Evolutionary conservation across 2,329 filamentous ascomycete species (phyloP), one percentile per base, ranked within the genome.

Genomic region (Arthrobotrys iridis): DNA sequence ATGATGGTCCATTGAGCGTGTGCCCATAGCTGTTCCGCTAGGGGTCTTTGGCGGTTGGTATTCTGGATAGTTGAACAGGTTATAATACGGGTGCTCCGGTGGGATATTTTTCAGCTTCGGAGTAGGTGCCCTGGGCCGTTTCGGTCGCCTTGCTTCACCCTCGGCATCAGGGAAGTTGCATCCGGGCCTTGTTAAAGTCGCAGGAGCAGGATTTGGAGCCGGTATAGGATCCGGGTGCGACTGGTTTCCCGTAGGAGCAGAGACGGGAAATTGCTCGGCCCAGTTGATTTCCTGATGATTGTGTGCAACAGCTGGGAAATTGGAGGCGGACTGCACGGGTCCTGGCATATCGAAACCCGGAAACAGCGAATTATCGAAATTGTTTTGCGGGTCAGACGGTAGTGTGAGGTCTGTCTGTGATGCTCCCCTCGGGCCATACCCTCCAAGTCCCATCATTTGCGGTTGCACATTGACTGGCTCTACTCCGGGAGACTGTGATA

Each of bases 1-100:
- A 28, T 46, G 55, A 33, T 68, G 55, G 22, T 75, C 71, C 15
- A 75, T 57, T 4, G 71, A 75, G 10, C 71, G 50, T 8, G 55
- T 58, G 8, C 55, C 55, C 15, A 57, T 46, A 1, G 43, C 15
- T 18, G 24, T 62, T 4, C 62, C 63, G 10, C 35, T 59, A 4
- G 20, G 2, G 13, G 45, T 58, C 24, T 48, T 50, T n/a, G 28
- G 63, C 13, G 71, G 63, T 11, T 4, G 6, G 40, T 75, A 75
- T 1, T 33, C 15, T 1, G 45, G 18, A 18, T 50, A 46, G 4
- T 64, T 57, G 33, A 75, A 75, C 13, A 13, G 4, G 13, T 40
- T n/a, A 18, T 67, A 62, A n/a, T 41, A 58, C 8, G 28, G 6
- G 18, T 67, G 43, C 4, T 45, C 33, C 3, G 13, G 1, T 0